Conservation (phyloP, 345 rosid species). For the Iberis pinnata region DNA sequence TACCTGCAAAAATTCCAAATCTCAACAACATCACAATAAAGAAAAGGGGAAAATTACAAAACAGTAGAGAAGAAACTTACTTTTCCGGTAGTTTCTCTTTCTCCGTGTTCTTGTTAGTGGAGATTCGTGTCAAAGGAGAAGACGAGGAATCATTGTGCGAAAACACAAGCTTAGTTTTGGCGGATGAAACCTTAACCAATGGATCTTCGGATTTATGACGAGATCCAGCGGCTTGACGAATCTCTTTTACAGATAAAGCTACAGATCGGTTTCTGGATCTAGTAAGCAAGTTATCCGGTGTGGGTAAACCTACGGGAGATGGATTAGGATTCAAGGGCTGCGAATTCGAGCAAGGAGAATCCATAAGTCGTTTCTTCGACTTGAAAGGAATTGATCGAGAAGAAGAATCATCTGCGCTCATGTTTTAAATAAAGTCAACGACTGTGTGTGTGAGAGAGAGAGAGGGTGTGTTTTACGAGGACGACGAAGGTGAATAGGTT, state of each 20-base stretch:
- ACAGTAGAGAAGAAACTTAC: slow-evolving; percentile 21
- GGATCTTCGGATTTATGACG: slow-evolving; percentile 30
- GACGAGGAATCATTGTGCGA: slow-evolving; percentile 19
- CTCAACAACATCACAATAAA: background rate
- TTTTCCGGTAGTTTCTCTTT: slow-evolving; percentile 38
- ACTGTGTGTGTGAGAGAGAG: background rate
- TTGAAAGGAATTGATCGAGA: slow-evolving; percentile 35
- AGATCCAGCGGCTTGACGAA: slow-evolving; percentile 50
- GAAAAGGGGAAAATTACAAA: background rate
- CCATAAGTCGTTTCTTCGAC: slow-evolving; percentile 37
- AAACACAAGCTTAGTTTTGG: slow-evolving; percentile 37
- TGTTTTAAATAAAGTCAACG: background rate
- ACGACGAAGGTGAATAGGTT: background rate
- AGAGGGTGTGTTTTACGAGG: background rate
- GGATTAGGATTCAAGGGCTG: slow-evolving; percentile 13
- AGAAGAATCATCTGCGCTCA: slow-evolving; percentile 34
- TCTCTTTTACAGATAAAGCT: slow-evolving; percentile 51
- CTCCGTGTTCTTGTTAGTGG: slow-evolving; percentile 3
- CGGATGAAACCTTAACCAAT: slow-evolving; percentile 32
- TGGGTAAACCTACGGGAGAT: slow-evolving; percentile 31
- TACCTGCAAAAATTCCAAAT: slow-evolving; percentile 32
- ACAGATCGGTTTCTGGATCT: slow-evolving; percentile 49
- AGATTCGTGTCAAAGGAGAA: slow-evolving; percentile 14
- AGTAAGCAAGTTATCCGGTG: slow-evolving; percentile 38
- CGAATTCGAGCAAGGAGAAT: slow-evolving; percentile 7